Evolutionary conservation across 2,329 filamentous ascomycete genomes (phyloP), one percentile per base, ranked within the genome.

Genomic region (Orbilia ellipsospora): DNA sequence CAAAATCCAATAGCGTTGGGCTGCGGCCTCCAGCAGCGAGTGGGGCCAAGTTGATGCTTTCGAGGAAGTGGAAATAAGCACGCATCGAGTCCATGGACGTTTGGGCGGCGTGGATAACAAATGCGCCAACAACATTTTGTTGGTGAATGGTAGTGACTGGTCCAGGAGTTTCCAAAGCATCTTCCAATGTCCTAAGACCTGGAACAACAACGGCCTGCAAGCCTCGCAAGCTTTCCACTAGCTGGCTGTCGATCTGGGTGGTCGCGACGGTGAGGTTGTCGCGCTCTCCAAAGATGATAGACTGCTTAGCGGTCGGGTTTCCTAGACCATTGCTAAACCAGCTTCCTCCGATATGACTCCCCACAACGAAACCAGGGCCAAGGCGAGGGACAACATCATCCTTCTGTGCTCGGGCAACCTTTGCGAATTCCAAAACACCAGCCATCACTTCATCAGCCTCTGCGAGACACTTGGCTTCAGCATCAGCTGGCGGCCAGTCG

Each of bases 361-460:
- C 93, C 75, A 94, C 89, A 36, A 98, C 90, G 81, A 99, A 99
- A 0, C 95, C 95, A 16, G 95, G 95, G 66, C 96, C 90, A 1
- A 98, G 86, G n/a, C 95, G 90, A 15, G 92, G 93, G 65, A 98
- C 96, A 48, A 95, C 92, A 81, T 97, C 94, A 68, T 94, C 94
- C 69, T 94, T 88, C 82, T 98, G 95, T 81, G 96, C 92, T 79
- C 93, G 89, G 15, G 95, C 95, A 55, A 98, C 92, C 81, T 98
- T 94, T 42, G 98, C 94, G 82, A 97, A 99, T 81, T 93, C 95
- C 82, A 94, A 97, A 4, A 99, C 94, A 4, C 94, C 94, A 65
- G 95, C 88, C 68, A 98, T 86, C 20, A 99, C 94, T 56, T 95
- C 95, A 77, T 99, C 95, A n/a, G 95, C 95, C 84, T 99, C 95